Percentiles rank a stretch among this genome's conserved stretches.
Evolutionary conservation across 2,329 filamentous ascomycete genomes (phyloP).

Genomic region (Trichoderma koningii): DNA sequence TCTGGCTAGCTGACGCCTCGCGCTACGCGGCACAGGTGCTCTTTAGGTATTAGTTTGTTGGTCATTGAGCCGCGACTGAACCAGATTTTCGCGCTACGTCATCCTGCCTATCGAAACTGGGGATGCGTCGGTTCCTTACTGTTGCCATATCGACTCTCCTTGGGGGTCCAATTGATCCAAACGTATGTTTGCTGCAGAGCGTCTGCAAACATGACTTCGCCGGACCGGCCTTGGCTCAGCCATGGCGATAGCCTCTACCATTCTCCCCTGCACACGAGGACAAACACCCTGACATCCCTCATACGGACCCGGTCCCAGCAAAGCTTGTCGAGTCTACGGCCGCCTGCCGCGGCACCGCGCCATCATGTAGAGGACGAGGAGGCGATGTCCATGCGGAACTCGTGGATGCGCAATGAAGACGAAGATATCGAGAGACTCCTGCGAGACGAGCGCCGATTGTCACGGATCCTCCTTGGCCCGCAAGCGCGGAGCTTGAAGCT

Average conservation of each 20-base stretch:
- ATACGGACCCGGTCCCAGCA: constrained; percentile 45
- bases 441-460: constrained; percentile 60
- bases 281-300: constrained; percentile 43
- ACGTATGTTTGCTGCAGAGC: neutral
- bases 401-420: constrained; percentile 38
- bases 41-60: neutral
- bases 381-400: constrained; percentile 29
- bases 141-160: neutral
- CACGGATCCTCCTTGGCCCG: constrained; percentile 62
- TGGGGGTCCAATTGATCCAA: constrained; percentile 5
- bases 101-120: neutral
- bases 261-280: constrained; percentile 42
- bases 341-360: constrained; percentile 29
- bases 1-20: constrained; percentile 14
- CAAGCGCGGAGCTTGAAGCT: constrained; percentile 81
- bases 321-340: constrained; percentile 37
- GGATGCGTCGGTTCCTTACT: neutral
- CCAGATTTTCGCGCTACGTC: constrained; percentile 22
- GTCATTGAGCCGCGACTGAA: neutral
- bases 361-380: constrained; percentile 41
- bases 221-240: constrained; percentile 32
- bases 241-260: constrained; percentile 29
- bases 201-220: constrained; percentile 37
- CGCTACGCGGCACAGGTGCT: neutral
- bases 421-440: constrained; percentile 50